These are phyloP conservation scores for Limtongozyma cylindracea DNA, from an alignment of 805 yeast species.

Conservation along the genomic window DNA sequence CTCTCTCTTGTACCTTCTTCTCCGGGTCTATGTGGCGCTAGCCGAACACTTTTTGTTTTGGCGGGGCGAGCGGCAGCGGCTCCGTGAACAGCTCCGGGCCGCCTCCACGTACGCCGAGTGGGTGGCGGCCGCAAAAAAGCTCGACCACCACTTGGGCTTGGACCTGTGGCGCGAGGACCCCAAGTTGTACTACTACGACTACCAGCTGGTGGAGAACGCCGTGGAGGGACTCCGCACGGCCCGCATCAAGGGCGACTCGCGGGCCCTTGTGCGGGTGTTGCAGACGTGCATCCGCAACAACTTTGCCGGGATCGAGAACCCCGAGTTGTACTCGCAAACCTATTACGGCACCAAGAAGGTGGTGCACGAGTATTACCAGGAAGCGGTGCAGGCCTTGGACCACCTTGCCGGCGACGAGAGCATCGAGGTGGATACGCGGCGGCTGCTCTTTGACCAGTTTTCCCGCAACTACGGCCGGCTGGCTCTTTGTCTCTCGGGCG, in stretches of 20 bases:
- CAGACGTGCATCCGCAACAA: constrained; percentile 48
- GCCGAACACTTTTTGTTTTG: constrained; percentile 35
- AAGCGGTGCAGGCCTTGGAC: constrained; percentile 18
- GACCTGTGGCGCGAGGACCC: constrained; percentile 40
- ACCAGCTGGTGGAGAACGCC: constrained; percentile 25
- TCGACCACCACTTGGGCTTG: constrained; percentile 33
- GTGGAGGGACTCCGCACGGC: constrained; percentile 13
- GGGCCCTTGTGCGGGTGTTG: constrained; percentile 24
- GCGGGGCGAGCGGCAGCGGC: constrained; percentile 25
- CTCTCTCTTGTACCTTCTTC: constrained; percentile 18
- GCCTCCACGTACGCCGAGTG: constrained; percentile 35
- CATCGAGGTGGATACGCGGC: constrained; percentile 15
- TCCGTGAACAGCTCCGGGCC: constrained; percentile 21
- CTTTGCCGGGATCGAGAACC: constrained; percentile 60
- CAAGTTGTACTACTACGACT: constrained; percentile 42
- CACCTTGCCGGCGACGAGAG: constrained; percentile 1
- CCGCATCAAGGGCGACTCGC: constrained; percentile 7
- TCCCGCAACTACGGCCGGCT: constrained; percentile 45
- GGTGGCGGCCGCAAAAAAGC: constrained; percentile 24
- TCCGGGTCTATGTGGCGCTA: constrained; percentile 34
- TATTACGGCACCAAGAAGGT: constrained; percentile 50
- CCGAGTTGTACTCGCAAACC: constrained; percentile 44
- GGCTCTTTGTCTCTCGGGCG: constrained; percentile 54
- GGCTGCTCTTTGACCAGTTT: constrained; percentile 25
- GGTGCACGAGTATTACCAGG: constrained; percentile 25